Percentiles rank a stretch among this genome's conserved stretches.
Conservation (phyloP, 192 early-diverging fungal genomes). For the Podila epigama region DNA sequence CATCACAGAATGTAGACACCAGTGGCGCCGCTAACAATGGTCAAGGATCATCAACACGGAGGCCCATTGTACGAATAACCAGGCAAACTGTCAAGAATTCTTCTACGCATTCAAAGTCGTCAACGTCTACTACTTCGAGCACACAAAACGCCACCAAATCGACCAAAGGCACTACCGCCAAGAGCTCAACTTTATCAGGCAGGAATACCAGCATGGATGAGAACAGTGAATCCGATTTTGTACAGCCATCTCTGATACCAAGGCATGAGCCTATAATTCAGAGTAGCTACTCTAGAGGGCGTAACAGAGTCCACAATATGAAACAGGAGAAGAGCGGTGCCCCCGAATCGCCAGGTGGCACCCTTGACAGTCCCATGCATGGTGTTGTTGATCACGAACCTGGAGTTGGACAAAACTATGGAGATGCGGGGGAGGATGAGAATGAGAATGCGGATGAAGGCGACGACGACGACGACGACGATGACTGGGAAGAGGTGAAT, state of each 20-base stretch:
- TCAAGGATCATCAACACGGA: background rate
- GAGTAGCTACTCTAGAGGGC: background rate
- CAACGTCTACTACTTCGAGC: no score
- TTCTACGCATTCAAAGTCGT: background rate
- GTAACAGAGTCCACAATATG: no score
- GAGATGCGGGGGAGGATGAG: background rate
- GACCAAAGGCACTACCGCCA: background rate
- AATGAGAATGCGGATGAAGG: constrained; percentile 5
- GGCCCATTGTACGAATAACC: background rate
- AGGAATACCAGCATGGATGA: background rate
- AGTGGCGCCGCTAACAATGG: background rate
- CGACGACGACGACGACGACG: constrained; percentile 39
- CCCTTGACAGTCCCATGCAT: no score
- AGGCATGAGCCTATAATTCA: background rate
- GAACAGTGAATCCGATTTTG: constrained; percentile 18
- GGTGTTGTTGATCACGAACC: constrained; percentile 6
- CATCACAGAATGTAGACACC: background rate
- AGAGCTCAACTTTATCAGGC: background rate
- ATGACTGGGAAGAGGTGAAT: constrained; percentile 58
- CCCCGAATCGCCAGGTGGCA: no score
- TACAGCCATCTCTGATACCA: background rate
- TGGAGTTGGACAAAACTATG: constrained; percentile 4
- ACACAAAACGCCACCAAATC: constrained; percentile 44
- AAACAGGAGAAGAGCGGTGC: no score
- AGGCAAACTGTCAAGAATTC: background rate